These are phyloP conservation scores for Zymoseptoria passerinii DNA, from an alignment of 2,329 filamentous ascomycete genomes.

Conservation along the genomic window DNA sequence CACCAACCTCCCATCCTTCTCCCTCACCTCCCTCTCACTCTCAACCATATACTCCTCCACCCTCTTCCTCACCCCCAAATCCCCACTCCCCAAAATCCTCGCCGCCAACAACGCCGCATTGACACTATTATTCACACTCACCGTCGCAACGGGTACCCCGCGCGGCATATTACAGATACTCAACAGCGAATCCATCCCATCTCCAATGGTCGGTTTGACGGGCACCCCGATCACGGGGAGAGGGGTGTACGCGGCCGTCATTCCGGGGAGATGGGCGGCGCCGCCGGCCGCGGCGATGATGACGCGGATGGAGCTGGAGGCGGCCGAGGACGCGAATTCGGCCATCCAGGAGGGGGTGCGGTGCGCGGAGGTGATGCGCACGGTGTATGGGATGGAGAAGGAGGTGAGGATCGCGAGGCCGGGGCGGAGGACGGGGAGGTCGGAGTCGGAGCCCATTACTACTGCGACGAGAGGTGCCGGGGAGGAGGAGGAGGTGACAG, in stretches of 20 bases:
- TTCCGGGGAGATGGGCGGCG: constrained; percentile 45
- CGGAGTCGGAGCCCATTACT: constrained; percentile 78
- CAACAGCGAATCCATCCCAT: constrained; percentile 43
- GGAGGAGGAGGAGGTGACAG: constrained; percentile 14
- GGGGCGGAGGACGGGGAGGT: constrained; percentile 58
- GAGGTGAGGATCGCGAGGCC: constrained; percentile 58
- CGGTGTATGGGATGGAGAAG: constrained; percentile 64
- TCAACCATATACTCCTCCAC: constrained; percentile 54
- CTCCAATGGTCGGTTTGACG: constrained; percentile 42
- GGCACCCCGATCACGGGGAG: constrained; percentile 46
- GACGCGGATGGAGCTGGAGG: constrained; percentile 31
- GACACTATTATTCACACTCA: constrained; percentile 40
- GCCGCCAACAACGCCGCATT: constrained; percentile 42
- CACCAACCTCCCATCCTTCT: constrained; percentile 51
- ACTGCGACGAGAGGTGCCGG: constrained; percentile 58
- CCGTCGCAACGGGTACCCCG: constrained; percentile 35
- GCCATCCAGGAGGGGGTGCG: constrained; percentile 43
- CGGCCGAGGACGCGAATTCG: constrained; percentile 35
- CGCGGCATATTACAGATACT: constrained; percentile 46
- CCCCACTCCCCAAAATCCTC: constrained; percentile 34
- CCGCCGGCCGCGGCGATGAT: constrained; percentile 45
- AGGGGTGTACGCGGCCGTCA: constrained; percentile 43
- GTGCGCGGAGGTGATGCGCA: constrained; percentile 68
- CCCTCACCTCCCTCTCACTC: constrained; percentile 56
- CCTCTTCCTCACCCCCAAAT: constrained; percentile 48